A percentile compares a stretch with the other conserved stretches of the same genome.
Evolutionary conservation across 352 stramenopile genomes (phyloP).

Genomic region (Phytophthora sp.): DNA sequence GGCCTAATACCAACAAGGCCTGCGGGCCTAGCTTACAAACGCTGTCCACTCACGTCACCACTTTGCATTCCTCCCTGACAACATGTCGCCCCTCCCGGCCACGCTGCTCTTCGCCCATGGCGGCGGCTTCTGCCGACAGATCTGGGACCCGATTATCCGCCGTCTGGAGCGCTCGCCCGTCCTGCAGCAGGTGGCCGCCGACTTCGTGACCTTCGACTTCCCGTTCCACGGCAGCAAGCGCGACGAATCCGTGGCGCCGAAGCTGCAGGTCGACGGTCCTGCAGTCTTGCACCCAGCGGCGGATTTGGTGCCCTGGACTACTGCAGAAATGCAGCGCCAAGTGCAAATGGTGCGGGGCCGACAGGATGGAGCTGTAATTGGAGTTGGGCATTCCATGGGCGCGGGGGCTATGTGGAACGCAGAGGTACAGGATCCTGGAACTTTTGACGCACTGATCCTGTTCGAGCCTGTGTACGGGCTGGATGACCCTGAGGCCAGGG

Average conservation of each 20-base stretch:
- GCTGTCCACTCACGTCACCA: constrained; percentile 15
- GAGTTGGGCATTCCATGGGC: constrained; percentile 44
- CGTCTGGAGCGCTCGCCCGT: constrained; percentile 31
- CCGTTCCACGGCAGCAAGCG: constrained; percentile 42
- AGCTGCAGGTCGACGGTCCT: constrained; percentile 15
- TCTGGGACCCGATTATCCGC: constrained; percentile 49
- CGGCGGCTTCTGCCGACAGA: constrained; percentile 48
- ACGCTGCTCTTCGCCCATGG: constrained; percentile 55
- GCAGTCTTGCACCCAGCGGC: constrained; percentile 34
- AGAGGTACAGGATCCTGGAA: constrained; percentile 40
- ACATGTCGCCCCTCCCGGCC: not conserved
- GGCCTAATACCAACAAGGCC: too few relatives aligned
- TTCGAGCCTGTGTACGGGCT: constrained; percentile 53
- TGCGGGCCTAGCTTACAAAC: not conserved
- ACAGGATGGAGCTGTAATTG: constrained; percentile 20
- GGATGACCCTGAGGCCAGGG: not conserved
- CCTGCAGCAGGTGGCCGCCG: constrained; percentile 23
- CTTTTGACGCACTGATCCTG: constrained; percentile 48
- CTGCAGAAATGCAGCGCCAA: constrained; percentile 30
- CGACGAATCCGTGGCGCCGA: constrained; percentile 32
- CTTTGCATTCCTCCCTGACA: not conserved
- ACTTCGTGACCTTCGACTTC: constrained; percentile 45
- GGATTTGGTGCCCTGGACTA: constrained; percentile 22
- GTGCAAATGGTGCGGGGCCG: constrained; percentile 18
- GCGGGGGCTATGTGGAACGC: constrained; percentile 42